Evolutionary conservation across 1,139 yeast genomes (phyloP).

Genomic region (Arxiozyma bovina): DNA sequence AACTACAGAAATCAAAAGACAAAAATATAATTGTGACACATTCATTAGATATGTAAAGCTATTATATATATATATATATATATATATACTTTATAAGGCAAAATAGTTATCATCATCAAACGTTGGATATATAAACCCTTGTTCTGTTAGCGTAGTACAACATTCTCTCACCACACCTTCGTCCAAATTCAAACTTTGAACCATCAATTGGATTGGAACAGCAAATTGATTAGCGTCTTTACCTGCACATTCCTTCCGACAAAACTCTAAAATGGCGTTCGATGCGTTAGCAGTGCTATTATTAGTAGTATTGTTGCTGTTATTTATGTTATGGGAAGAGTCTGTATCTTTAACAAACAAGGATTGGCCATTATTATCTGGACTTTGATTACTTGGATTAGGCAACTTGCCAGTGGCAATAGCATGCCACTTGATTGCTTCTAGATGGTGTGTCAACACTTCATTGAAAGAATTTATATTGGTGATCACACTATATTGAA

Average conservation of each 20-base stretch:
- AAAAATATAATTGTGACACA: neutral
- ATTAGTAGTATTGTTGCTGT: neutral
- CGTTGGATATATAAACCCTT: constrained; percentile 59
- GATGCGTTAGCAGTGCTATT: constrained; percentile 20
- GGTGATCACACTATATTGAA: constrained; percentile 57
- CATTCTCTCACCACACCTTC: constrained; percentile 41
- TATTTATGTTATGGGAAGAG: neutral
- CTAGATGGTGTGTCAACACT: constrained; percentile 65
- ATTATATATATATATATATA: neutral
- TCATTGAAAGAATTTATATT: constrained; percentile 64
- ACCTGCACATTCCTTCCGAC: constrained; percentile 35
- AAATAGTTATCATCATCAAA: constrained; percentile 55
- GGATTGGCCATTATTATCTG: constrained; percentile 26
- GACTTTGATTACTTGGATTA: constrained; percentile 10
- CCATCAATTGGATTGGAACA: constrained; percentile 54
- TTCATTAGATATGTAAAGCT: neutral
- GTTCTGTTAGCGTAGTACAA: constrained; percentile 49
- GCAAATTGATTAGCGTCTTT: constrained; percentile 61
- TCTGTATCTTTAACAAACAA: constrained; percentile 43
- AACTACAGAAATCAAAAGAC: neutral
- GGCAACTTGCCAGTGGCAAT: constrained; percentile 31
- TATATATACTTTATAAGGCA: constrained; percentile 33
- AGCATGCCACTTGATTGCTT: constrained; percentile 58
- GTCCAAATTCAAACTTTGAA: constrained; percentile 46
- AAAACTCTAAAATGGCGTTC: constrained; percentile 41